Evolutionary conservation across 2,329 filamentous ascomycete genomes (phyloP).

Genomic region (Verticillium alfalfae): DNA sequence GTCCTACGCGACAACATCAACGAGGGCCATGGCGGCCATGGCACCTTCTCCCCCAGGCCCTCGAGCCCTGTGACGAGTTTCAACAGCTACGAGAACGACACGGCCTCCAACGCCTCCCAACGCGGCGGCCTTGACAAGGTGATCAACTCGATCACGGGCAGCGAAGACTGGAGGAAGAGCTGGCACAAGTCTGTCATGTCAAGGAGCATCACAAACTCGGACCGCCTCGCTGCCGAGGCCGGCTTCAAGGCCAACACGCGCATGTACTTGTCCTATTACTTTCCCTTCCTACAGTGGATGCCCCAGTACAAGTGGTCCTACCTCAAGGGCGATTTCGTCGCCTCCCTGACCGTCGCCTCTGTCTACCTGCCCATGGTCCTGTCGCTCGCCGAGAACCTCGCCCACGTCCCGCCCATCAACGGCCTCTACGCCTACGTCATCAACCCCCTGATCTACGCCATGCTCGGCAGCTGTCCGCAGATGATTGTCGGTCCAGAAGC

Average conservation of each 20-base stretch:
- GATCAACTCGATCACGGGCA: constrained; percentile 28
- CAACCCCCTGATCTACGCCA: constrained; percentile 83
- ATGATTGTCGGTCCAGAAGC: constrained; percentile 96
- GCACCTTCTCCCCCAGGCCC: constrained; percentile 69
- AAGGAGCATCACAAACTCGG: constrained; percentile 68
- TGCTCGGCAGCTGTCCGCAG: constrained; percentile 85
- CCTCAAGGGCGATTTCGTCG: constrained; percentile 78
- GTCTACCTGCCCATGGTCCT: constrained; percentile 98
- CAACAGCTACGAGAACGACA: constrained; percentile 22
- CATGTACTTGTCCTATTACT: constrained; percentile 92
- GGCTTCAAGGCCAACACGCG: constrained; percentile 66
- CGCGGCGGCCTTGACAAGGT: constrained; percentile 27
- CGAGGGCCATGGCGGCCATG: constrained; percentile 58
- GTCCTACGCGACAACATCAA: constrained; percentile 30
- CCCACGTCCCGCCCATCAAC: constrained; percentile 87
- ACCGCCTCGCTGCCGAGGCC: constrained; percentile 64
- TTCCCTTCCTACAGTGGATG: constrained; percentile 89
- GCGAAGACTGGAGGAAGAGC: constrained; percentile 41
- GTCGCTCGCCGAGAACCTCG: constrained; percentile 86
- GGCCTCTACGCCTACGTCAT: constrained; percentile 93
- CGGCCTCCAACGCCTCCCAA: constrained; percentile 22
- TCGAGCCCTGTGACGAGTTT: constrained; percentile 37
- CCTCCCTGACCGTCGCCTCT: constrained; percentile 92
- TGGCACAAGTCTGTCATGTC: constrained; percentile 48
- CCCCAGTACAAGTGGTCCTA: constrained; percentile 78